A percentile compares a stretch with the other conserved stretches of the same genome.
Evolutionary conservation across 2,329 filamentous ascomycete species (phyloP).

Genomic region (Xylaria polymorpha): DNA sequence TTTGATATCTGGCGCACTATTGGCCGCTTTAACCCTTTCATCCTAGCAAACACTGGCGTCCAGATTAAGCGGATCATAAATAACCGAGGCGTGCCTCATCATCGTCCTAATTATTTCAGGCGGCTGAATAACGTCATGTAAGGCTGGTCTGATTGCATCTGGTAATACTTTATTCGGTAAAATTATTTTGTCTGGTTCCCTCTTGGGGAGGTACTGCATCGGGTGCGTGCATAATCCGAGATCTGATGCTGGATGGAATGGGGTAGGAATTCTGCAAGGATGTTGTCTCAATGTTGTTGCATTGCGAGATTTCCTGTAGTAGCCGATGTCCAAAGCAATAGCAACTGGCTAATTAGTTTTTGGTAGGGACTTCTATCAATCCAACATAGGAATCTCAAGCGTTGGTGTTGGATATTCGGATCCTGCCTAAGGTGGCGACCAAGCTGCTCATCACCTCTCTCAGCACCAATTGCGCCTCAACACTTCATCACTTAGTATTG

Average conservation of each 20-base stretch:
- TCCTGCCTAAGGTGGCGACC: background rate
- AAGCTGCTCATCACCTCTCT: background rate
- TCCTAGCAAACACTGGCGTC: background rate
- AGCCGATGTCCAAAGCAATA: background rate
- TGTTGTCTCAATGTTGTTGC: background rate
- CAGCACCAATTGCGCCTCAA: slow-evolving; percentile 30
- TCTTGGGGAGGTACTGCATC: background rate
- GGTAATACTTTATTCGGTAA: background rate
- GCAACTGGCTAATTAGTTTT: background rate
- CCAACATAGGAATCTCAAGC: background rate
- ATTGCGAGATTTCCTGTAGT: background rate
- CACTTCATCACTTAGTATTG: slow-evolving; percentile 32
- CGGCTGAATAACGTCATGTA: background rate
- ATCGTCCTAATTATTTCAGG: background rate
- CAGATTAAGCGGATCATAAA: background rate
- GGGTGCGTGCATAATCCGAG: background rate
- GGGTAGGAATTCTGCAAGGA: background rate
- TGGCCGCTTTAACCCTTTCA: background rate
- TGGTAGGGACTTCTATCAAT: background rate
- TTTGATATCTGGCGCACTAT: background rate
- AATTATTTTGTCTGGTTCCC: background rate
- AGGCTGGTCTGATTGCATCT: background rate
- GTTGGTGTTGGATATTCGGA: background rate
- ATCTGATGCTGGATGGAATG: background rate
- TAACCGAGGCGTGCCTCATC: background rate